These are phyloP conservation scores for Scheffersomyces segobiensis DNA, from an alignment of 1,139 yeast genomes.

Conservation along the genomic window DNA sequence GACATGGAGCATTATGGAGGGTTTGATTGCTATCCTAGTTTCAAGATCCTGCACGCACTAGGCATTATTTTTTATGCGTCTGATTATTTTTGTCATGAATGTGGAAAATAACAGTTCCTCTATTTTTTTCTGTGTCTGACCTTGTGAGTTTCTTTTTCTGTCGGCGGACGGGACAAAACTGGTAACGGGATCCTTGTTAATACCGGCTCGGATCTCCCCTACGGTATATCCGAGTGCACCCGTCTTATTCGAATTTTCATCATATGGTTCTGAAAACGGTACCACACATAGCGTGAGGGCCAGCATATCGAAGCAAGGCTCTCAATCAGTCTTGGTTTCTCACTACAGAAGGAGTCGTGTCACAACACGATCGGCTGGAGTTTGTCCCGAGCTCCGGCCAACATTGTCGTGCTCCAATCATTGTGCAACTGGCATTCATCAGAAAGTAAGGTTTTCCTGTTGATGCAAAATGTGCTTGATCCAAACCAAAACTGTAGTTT, in stretches of 20 bases:
- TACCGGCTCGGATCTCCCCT: not conserved
- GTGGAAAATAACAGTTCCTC: not conserved
- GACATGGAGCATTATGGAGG: not conserved
- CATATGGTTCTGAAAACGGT: not conserved
- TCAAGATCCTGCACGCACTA: not conserved
- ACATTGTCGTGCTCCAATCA: not conserved
- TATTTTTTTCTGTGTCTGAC: not conserved
- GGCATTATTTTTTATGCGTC: not conserved
- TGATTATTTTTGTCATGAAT: not conserved
- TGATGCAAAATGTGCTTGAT: not conserved
- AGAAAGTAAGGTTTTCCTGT: not conserved
- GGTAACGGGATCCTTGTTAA: not conserved
- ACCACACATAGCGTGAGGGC: not conserved
- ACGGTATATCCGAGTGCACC: not conserved
- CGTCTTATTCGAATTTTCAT: not conserved
- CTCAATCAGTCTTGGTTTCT: not conserved
- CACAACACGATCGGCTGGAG: not conserved
- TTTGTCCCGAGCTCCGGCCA: not conserved
- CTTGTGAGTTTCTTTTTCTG: not conserved
- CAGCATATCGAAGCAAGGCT: not conserved
- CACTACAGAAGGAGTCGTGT: not conserved
- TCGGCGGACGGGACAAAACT: not conserved
- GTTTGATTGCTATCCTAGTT: not conserved
- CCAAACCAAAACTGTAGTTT: not conserved
- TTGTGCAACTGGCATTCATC: not conserved